A percentile compares a stretch with the other conserved stretches of the same genome.
Evolutionary conservation across 2,329 filamentous ascomycete species (phyloP).

Genomic region (Calycina herbarum): DNA sequence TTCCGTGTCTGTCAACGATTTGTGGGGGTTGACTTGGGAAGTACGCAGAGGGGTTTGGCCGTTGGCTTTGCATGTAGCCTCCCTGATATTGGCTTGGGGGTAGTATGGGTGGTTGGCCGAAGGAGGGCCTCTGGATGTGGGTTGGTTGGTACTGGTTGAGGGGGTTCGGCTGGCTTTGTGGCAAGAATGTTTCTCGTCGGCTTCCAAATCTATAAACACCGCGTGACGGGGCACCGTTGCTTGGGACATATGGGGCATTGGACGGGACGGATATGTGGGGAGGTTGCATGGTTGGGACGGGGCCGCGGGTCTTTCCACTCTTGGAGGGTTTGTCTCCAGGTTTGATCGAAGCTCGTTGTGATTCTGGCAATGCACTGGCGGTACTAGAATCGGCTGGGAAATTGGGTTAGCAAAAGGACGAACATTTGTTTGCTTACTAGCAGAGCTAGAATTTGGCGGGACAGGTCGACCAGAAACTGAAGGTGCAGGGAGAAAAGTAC

Average conservation of each 20-base stretch:
- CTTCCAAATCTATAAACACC: neutral
- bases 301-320: neutral
- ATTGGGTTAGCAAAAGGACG: neutral
- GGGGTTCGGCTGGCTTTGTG: neutral
- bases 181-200: neutral
- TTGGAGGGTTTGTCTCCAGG: conserved; percentile 4
- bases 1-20: neutral
- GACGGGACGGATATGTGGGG: neutral
- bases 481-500: too few species aligned
- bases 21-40: neutral
- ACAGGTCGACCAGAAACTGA: neutral
- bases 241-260: neutral
- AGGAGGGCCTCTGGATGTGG: neutral
- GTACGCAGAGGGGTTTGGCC: neutral
- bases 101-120: neutral
- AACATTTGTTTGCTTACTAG: neutral
- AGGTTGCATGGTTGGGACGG: neutral
- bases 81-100: conserved; percentile 9
- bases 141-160: neutral
- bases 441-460: neutral
- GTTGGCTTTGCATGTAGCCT: conserved; percentile 5
- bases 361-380: neutral
- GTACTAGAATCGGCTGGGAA: neutral
- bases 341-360: conserved; percentile 5
- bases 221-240: neutral